Base-by-base conservation (phyloP, 257 asterid species). In the Buddleja alternifolia region DNA sequence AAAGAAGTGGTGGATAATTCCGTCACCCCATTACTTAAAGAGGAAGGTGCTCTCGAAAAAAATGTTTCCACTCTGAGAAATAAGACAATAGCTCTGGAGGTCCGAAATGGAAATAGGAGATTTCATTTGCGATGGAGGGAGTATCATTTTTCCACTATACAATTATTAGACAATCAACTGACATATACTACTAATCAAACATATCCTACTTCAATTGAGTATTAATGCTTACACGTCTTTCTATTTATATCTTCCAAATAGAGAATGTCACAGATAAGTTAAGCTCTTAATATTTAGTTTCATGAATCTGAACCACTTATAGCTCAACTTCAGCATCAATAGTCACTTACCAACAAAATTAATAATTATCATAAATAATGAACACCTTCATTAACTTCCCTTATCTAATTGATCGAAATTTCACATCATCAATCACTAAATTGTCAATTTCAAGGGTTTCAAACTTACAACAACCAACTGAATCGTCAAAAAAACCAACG, bases 391-490 rank as follows among this genome's bases (percentile, higher is more conserved):
- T 20, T 46, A 47, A 32, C 51, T 25, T 10, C 3, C 36, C 12
- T 10, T 53, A 6, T 52, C 10, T n/a, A 53, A 55, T 0, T 12
- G n/a, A 42, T 7, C 21, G 6, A 32, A 36, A 2, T 12, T 45
- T 4, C 24, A 25, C 29, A 42, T 10, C n/a, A n/a, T 29, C 34
- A 62, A 23, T 25, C 44, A 14, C 39, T 34, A 63, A 63, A 58
- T 45, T 29, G 74, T 11, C 54, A 21, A 71, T 75, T 69, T 39
- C 46, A 4, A 71, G 60, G 75, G 75, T 59, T 67, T 71, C 73
- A 48, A 41, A 16, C 12, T n/a, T n/a, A n/a, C n/a, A 17, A 51
- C 61, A 24, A 21, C 74, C 41, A 64, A 47, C 40, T 60, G 57
- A 62, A 63, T 46, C 46, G 48, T 24, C 60, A 59, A 55, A 61